Evolutionary conservation across 164 flowering plant species (phyloP).

Genomic region (Nymphaea thermarum): DNA sequence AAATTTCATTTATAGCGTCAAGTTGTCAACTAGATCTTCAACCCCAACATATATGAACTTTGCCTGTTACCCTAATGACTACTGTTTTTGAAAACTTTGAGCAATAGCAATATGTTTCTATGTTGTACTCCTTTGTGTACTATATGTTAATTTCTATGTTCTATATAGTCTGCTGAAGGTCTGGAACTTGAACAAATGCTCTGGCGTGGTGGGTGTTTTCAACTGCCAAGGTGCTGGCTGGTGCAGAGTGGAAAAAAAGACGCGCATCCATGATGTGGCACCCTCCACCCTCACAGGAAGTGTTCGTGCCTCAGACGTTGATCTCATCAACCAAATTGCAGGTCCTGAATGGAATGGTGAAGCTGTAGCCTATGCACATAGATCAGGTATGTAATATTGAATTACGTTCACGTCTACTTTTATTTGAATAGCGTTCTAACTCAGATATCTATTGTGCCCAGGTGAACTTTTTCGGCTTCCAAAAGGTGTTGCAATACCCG

Average conservation of each 20-base stretch:
- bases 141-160: background rate
- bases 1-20: no score
- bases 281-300: conserved; percentile 70
- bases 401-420: background rate
- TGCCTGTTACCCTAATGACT: background rate
- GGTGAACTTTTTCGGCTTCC: conserved; percentile 70
- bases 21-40: no score
- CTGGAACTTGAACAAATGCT: conserved; percentile 80
- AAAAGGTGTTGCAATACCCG: conserved; percentile 61
- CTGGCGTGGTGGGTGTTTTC: conserved; percentile 90
- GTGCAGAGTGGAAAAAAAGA: conserved; percentile 75
- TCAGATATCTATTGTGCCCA: conserved; percentile 12
- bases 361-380: conserved; percentile 37
- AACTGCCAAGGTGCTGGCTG: conserved; percentile 99
- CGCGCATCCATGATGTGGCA: conserved; percentile 70
- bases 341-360: conserved; percentile 71
- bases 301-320: conserved; percentile 59
- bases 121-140: no score
- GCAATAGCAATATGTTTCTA: background rate
- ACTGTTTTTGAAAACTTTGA: no score
- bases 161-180: conserved; percentile 73
- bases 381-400: conserved; percentile 32
- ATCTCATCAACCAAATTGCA: conserved; percentile 46
- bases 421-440: background rate
- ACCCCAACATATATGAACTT: no score